Percentiles rank a stretch among this genome's conserved stretches.
These are phyloP conservation scores for Rhodotorula kratochvilovae DNA, from an alignment of 768 basidiomycete genomes.

Conservation along the genomic window DNA sequence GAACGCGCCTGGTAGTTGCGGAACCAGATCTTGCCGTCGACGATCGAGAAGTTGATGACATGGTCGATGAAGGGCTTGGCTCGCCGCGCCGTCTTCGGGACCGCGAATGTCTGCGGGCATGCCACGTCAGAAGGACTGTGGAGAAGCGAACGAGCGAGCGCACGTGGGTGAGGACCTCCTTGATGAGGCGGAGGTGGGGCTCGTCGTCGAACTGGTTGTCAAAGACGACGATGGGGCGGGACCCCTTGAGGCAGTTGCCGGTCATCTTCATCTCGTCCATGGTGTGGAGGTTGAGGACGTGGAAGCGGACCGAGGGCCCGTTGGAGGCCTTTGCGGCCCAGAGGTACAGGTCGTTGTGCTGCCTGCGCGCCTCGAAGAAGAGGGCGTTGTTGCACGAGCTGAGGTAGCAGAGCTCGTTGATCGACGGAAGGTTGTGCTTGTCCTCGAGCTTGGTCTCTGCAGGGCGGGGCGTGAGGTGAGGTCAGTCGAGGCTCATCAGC, in stretches of 20 bases:
- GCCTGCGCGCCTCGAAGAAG: slow-evolving; percentile 89
- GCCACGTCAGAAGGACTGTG: neutral
- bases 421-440: slow-evolving; percentile 82
- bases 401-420: slow-evolving; percentile 94
- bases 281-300: slow-evolving; percentile 96
- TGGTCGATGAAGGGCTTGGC: slow-evolving; percentile 98
- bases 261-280: slow-evolving; percentile 99
- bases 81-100: slow-evolving; percentile 81
- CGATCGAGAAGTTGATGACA: slow-evolving; percentile 88
- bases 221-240: slow-evolving; percentile 84
- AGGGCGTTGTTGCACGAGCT: slow-evolving; percentile 96
- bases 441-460: slow-evolving; percentile 95
- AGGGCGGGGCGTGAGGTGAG: neutral
- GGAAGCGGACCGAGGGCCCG: slow-evolving; percentile 93
- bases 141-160: slow-evolving; percentile 44
- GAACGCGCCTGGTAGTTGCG: slow-evolving; percentile 84
- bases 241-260: slow-evolving; percentile 95
- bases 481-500: neutral
- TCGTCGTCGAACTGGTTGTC: slow-evolving; percentile 80
- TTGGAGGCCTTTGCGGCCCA: slow-evolving; percentile 98
- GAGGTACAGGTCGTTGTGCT: slow-evolving; percentile 87
- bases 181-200: slow-evolving; percentile 80
- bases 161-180: slow-evolving; percentile 91
- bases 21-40: slow-evolving; percentile 98
- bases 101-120: slow-evolving; percentile 77